Evolutionary conservation across 2,329 filamentous ascomycete species (phyloP).

Genomic region (Fusarium nanum): DNA sequence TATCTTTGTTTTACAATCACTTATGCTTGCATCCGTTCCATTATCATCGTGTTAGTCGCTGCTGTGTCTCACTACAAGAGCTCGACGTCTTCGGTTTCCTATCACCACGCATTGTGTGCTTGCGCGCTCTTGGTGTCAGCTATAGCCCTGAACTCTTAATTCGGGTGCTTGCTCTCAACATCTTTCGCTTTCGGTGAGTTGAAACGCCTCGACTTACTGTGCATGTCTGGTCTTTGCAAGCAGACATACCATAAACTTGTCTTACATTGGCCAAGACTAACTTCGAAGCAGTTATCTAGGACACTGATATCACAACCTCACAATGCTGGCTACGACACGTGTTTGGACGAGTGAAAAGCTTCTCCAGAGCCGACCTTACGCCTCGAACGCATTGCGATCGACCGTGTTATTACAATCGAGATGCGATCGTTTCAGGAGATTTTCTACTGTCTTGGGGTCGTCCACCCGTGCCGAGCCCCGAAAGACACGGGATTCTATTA

Average conservation of each 20-base stretch:
- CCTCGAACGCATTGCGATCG: constrained; percentile 26
- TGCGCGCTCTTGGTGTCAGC: constrained; percentile 5
- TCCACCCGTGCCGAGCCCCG: constrained; percentile 56
- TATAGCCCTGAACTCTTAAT: constrained; percentile 14
- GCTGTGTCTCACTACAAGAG: constrained; percentile 19
- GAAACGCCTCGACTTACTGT: neutral
- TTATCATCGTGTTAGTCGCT: constrained; percentile 16
- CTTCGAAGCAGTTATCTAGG: neutral
- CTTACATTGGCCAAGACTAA: constrained; percentile 2
- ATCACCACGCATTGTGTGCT: neutral
- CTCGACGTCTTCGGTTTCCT: constrained; percentile 1
- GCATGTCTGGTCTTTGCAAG: neutral
- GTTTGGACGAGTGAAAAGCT: constrained; percentile 47
- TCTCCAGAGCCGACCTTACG: constrained; percentile 34
- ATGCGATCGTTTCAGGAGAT: constrained; percentile 53
- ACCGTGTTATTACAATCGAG: constrained; percentile 31
- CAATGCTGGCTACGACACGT: constrained; percentile 45
- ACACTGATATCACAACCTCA: constrained; percentile 9
- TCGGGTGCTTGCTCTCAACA: constrained; percentile 15
- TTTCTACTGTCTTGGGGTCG: constrained; percentile 63
- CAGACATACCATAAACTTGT: neutral
- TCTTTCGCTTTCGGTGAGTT: constrained; percentile 24
- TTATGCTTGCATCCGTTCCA: constrained; percentile 15
- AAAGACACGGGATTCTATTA: constrained; percentile 56
- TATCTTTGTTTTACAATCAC: neutral